phyloP scores from a whole-genome alignment of 331 rosid species.

The Malus hybrid region DNA sequence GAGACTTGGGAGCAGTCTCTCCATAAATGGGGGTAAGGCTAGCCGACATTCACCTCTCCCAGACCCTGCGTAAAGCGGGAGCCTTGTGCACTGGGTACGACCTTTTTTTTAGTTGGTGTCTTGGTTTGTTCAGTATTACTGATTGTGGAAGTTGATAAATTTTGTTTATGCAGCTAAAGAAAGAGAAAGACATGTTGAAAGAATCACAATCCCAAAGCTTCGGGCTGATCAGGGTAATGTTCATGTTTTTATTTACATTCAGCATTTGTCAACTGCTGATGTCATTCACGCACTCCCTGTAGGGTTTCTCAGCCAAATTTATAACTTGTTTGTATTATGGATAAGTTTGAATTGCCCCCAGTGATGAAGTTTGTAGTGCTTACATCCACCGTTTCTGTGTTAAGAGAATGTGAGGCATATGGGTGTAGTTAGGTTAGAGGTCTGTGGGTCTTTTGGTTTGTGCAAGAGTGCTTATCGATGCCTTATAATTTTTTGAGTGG shows the following conservation, averaged over 20 bases:
- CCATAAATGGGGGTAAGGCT: too few relatives aligned
- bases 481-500: neutral
- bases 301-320: neutral
- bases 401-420: neutral
- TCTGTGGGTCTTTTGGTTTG: neutral
- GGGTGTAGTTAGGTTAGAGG: neutral
- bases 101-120: neutral
- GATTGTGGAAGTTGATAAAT: neutral
- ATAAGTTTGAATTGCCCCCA: neutral
- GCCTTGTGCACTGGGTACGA: too few relatives aligned
- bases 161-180: conserved; percentile 53
- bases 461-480: neutral
- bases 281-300: neutral
- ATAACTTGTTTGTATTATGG: neutral
- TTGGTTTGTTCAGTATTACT: neutral
- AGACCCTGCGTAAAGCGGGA: too few relatives aligned
- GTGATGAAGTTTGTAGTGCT: neutral
- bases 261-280: neutral
- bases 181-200: conserved; percentile 48
- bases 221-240: conserved; percentile 43
- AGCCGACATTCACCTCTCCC: too few relatives aligned
- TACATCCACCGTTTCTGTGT: neutral
- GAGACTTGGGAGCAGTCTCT: too few relatives aligned
- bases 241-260: conserved; percentile 4
- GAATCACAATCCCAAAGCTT: conserved; percentile 51